These are phyloP conservation scores for Cadophora sp. DNA, from an alignment of 2,329 filamentous ascomycete genomes.

Conservation along the genomic window DNA sequence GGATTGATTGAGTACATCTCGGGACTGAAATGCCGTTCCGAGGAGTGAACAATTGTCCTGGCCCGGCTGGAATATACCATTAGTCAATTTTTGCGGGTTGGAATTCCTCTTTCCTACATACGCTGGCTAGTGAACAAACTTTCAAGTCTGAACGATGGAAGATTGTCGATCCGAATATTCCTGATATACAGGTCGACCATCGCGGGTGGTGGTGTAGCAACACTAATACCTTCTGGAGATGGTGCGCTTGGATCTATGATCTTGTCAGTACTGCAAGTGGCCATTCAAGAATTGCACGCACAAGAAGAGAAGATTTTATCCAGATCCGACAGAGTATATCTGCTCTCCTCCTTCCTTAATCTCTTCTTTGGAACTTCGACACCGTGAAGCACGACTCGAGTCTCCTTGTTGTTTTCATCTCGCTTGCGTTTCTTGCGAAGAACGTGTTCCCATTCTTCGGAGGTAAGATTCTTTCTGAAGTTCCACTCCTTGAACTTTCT, in stretches of 20 bases:
- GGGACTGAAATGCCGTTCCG: neutral
- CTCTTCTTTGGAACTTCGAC: slow-evolving; percentile 10
- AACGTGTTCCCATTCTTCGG: neutral
- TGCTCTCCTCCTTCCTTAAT: slow-evolving; percentile 7
- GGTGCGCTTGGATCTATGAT: neutral
- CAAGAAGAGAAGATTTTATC: neutral
- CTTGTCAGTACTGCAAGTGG: neutral
- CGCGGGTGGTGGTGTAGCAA: neutral
- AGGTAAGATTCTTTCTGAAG: slow-evolving; percentile 5
- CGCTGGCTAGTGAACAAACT: neutral
- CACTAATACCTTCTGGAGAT: neutral
- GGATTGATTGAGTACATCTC: neutral
- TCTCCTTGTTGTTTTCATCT: slow-evolving; percentile 1
- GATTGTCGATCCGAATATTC: neutral
- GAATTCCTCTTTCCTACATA: neutral
- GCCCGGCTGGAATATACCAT: neutral
- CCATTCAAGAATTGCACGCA: neutral
- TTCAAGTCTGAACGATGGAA: neutral
- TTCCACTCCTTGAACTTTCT: slow-evolving; percentile 19
- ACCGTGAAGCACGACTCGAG: neutral
- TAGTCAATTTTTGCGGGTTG: neutral
- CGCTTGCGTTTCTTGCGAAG: slow-evolving; percentile 5
- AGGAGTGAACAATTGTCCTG: neutral
- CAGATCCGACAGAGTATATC: neutral
- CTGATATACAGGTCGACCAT: neutral